Evolutionary conservation across 441 rosid species (phyloP), one percentile per base, ranked within the genome.

Genomic region (Hura crepitans): DNA sequence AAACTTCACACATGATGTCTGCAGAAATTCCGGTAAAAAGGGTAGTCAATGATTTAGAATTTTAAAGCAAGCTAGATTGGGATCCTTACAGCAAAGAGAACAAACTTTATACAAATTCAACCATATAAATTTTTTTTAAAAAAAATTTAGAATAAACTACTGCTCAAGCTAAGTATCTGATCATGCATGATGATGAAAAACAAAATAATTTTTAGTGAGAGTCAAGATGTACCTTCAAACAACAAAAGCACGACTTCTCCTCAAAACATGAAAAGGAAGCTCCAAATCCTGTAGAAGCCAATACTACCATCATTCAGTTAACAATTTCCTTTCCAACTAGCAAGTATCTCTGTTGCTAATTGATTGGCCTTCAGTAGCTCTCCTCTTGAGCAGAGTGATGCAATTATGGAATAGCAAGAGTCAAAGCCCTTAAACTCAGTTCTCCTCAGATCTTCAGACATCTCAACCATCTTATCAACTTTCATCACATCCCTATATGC

Each of bases 351-450:
- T 71, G 63, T 66, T 17, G 72, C 78, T 67, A 74, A 67, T 74
- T 23, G 72, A 64, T 78, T 78, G 68, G 81, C 81, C 13, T 63
- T 46, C 46, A 12, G 18, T 22, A 71, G 47, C 46, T 74, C 71
- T 50, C 78, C 81, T 42, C 61, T 74, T 14, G 65, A 68, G 63
- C 78, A 74, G 25, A 71, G 73, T 13, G 76, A 72, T 62, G 75
- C 67, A 27, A 74, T 62, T 33, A 9, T 0, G 12, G 81, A 56
- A 68, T 71, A 78, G 46, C 65, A 74, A 17, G 70, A 74, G 43
- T 74, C 78, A 62, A 78, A 70, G 42, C 10, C 45, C n/a, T 70
- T 46, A 46, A 57, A n/a, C 25, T 62, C 37, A 39, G 57, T 62
- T 31, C 18, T 58, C 31, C 57, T 27, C 11, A 25, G 3, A 54